Base-by-base conservation (phyloP, 768 basidiomycete species). In the Fibroporia radiculosa region DNA sequence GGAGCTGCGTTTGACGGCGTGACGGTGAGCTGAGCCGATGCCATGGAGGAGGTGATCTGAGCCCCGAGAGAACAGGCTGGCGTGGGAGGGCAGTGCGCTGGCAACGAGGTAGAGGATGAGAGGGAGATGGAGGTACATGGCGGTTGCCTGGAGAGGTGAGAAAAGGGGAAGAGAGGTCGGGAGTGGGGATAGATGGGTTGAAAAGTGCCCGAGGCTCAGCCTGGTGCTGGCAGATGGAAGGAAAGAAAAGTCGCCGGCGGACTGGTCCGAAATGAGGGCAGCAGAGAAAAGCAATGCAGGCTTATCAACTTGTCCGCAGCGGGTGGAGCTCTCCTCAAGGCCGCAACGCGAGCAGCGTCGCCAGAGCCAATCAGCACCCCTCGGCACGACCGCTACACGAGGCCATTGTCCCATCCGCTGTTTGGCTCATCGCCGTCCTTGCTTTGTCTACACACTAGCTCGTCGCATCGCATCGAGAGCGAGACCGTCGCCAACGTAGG, bases 1-100 rank as follows among this genome's bases (percentile, higher is more conserved):
- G 36, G 74, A 73, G 27, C 82, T 85, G 44, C 74, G 76, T 44
- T 69, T 72, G 25, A 74, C 60, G 16, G 84, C 83, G 42, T 69
- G 67, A n/a, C 63, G 66, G 56, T 84, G 84, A n/a, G 73, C 68
- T 23, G 62, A 68, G 40, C 69, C 64, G 19, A 78, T 52, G 36
- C 69, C 65, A 51, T 72, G 64, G 53, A 65, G 64, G 52, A 72
- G 46, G 40, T 73, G 57, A n/a, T 62, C 61, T 10, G 58, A 42
- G 56, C 64, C 44, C 47, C 53, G 45, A 28, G 48, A 28, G 40
- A 53, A 4, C 53, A 52, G 38, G 48, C 39, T 46, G 47, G 61
- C 53, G 46, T 60, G 54, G 57, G 59, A 50, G 41, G 48, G 56
- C 52, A 47, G 43, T 25, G 58, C 55, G 33, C 62, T 57, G 41